Evolutionary conservation across 1,139 yeast species (phyloP).

Genomic region (Citeromyces hawaiiensis): DNA sequence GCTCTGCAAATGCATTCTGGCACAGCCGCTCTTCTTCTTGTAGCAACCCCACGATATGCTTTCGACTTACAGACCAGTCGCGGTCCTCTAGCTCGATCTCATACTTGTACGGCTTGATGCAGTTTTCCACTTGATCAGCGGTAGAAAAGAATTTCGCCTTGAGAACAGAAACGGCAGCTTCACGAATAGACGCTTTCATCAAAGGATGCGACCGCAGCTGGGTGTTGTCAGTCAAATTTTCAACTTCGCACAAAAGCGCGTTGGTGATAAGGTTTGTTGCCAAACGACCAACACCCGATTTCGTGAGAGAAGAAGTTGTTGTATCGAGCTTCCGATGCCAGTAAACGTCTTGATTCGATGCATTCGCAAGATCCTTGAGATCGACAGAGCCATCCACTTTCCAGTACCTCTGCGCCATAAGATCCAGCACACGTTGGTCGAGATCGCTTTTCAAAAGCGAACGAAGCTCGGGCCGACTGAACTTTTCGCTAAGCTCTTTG

Average conservation of each 20-base stretch:
- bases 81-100: conserved; percentile 94
- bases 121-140: conserved; percentile 96
- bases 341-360: conserved; percentile 55
- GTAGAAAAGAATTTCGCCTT: conserved; percentile 76
- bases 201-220: conserved; percentile 74
- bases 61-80: conserved; percentile 80
- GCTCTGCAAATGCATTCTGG: conserved; percentile 43
- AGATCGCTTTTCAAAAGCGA: conserved; percentile 70
- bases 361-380: conserved; percentile 34
- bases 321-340: conserved; percentile 87
- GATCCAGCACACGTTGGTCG: conserved; percentile 79
- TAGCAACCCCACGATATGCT: conserved; percentile 58
- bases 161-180: conserved; percentile 74
- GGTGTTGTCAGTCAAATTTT: conserved; percentile 57
- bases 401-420: conserved; percentile 89
- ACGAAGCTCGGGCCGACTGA: conserved; percentile 74
- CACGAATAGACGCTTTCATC: conserved; percentile 69
- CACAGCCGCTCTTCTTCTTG: conserved; percentile 84
- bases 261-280: conserved; percentile 76
- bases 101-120: conserved; percentile 94
- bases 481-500: conserved; percentile 72
- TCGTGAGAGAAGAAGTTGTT: conserved; percentile 73
- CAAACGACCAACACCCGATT: conserved; percentile 84
- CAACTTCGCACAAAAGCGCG: conserved; percentile 67
- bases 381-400: conserved; percentile 37